Conservation (phyloP, 305 asterid genomes). For the Fraxinus albicans region DNA sequence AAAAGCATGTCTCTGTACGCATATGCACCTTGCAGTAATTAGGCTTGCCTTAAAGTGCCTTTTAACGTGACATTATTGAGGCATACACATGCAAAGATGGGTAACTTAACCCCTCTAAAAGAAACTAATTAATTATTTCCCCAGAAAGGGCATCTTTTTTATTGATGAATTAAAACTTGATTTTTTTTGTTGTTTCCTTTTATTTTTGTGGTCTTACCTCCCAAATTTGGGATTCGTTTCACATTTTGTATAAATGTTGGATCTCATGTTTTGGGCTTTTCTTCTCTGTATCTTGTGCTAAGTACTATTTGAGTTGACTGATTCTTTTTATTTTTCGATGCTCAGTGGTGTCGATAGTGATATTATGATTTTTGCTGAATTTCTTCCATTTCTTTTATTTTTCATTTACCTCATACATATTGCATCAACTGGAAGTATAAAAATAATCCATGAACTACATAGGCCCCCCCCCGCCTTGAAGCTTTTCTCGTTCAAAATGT, state of each 20-base stretch:
- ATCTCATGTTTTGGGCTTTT: neutral
- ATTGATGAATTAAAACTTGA: neutral
- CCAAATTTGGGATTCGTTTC: neutral
- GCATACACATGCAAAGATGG: neutral
- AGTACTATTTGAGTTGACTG: neutral
- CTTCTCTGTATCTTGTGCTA: neutral
- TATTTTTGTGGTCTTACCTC: neutral
- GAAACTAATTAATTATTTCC: neutral
- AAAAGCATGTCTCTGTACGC: neutral
- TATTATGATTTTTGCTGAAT: neutral
- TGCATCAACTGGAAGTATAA: neutral
- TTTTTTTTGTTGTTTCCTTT: neutral
- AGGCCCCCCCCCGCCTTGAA: neutral
- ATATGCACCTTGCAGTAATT: neutral
- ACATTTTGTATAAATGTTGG: neutral
- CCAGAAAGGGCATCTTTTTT: neutral
- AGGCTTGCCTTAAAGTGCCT: neutral
- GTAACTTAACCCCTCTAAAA: neutral
- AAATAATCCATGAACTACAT: neutral
- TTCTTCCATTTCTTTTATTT: neutral
- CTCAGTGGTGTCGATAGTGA: neutral
- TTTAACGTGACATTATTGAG: neutral
- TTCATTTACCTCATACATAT: neutral
- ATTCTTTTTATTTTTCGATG: neutral
- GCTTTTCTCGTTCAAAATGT: neutral